A percentile compares a stretch with the other conserved stretches of the same genome.
Conservation (phyloP, 2,329 filamentous ascomycete species). For the Aureobasidium namibiae region DNA sequence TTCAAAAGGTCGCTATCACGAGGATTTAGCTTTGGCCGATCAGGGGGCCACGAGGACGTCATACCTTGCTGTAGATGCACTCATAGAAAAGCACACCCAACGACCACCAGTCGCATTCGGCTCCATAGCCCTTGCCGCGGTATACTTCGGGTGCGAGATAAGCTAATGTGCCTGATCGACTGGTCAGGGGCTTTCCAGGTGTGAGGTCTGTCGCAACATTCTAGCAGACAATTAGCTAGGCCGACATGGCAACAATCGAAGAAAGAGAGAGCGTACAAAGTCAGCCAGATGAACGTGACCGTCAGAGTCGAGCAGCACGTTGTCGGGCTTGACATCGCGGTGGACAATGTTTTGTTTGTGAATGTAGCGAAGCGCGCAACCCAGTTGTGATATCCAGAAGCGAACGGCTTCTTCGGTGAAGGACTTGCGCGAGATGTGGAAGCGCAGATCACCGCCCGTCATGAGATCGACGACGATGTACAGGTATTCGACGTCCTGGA, state of each 20-base stretch:
- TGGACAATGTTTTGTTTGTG: constrained; percentile 84
- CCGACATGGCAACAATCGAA: background rate
- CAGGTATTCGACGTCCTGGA: constrained; percentile 99
- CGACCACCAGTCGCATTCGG: constrained; percentile 97
- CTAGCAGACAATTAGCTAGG: constrained; percentile 36
- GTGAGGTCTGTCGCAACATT: constrained; percentile 94
- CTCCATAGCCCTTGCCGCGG: constrained; percentile 76
- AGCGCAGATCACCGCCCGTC: constrained; percentile 92
- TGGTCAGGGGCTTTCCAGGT: constrained; percentile 73
- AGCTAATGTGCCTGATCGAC: constrained; percentile 92
- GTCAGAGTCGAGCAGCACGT: constrained; percentile 77
- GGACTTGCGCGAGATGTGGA: constrained; percentile 95
- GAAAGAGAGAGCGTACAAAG: constrained; percentile 59
- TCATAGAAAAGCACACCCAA: constrained; percentile 97
- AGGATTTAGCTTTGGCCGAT: background rate
- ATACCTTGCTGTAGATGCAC: constrained; percentile 96
- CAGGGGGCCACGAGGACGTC: constrained; percentile 17
- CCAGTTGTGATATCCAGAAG: constrained; percentile 94
- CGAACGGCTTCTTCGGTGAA: constrained; percentile 95
- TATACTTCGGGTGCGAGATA: constrained; percentile 97
- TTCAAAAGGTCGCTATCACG: constrained; percentile 74
- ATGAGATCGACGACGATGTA: constrained; percentile 94
- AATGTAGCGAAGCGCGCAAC: constrained; percentile 81
- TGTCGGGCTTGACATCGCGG: constrained; percentile 86
- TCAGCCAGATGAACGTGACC: constrained; percentile 96